These are phyloP conservation scores for Chlamydomonas schloesseri DNA, from an alignment of 139 green algal species.

Conservation along the genomic window DNA sequence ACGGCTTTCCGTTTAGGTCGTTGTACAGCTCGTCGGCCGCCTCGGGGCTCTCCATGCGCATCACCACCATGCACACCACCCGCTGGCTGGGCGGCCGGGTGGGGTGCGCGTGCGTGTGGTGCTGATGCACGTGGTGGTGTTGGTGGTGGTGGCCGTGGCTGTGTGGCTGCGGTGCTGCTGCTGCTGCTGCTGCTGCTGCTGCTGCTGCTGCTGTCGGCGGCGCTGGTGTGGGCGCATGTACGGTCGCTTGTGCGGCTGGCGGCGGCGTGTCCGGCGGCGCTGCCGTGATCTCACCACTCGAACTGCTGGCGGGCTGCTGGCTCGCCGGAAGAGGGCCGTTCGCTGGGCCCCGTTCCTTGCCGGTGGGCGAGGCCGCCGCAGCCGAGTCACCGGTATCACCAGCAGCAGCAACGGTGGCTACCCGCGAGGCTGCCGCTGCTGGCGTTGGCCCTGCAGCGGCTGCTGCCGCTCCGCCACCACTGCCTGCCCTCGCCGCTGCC, in stretches of 20 bases:
- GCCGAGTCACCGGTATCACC: too few species aligned
- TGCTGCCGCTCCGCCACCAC: too few species aligned
- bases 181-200: background rate
- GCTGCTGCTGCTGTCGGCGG: background rate
- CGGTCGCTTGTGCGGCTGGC: background rate
- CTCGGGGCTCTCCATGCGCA: slow-evolving; percentile 79
- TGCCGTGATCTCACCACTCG: too few species aligned
- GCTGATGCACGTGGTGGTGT: too few species aligned
- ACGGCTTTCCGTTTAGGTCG: slow-evolving; percentile 87
- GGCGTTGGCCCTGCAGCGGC: too few species aligned
- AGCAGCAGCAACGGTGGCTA: too few species aligned
- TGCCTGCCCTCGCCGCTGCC: background rate
- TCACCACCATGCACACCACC: slow-evolving; percentile 87
- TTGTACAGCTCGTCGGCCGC: slow-evolving; percentile 85
- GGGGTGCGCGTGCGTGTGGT: background rate
- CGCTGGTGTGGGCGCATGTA: background rate
- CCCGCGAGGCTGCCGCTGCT: background rate
- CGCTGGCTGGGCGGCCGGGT: background rate
- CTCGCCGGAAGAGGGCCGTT: too few species aligned
- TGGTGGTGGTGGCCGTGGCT: too few species aligned
- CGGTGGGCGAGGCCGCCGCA: too few species aligned
- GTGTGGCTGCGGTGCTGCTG: background rate
- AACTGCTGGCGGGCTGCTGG: too few species aligned
- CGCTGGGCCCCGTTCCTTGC: too few species aligned
- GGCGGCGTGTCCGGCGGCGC: too few species aligned